Evolutionary conservation across 2,329 filamentous ascomycete genomes (phyloP).

Genomic region (Dendryphion nanum): DNA sequence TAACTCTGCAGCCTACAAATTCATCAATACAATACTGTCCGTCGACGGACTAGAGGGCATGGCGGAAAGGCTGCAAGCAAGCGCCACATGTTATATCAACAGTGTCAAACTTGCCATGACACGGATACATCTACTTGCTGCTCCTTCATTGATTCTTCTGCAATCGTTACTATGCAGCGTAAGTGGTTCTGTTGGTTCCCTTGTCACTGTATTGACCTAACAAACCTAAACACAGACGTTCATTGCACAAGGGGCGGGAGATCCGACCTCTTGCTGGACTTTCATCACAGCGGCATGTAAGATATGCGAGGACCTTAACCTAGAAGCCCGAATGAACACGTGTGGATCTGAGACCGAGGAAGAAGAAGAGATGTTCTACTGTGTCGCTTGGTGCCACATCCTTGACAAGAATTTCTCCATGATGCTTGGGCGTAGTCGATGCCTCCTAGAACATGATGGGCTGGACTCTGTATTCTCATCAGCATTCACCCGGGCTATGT

Average conservation of each 20-base stretch:
- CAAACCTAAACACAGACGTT: slow-evolving; percentile 1
- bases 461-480: slow-evolving; percentile 13
- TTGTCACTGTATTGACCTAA: too few relatives aligned
- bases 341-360: slow-evolving; percentile 11
- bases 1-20: slow-evolving; percentile 17
- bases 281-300: slow-evolving; percentile 19
- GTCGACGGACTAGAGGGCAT: slow-evolving; percentile 8
- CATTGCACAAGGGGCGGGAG: slow-evolving; percentile 17
- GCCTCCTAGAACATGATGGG: slow-evolving; percentile 14
- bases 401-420: slow-evolving; percentile 22
- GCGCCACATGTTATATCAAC: slow-evolving; percentile 10
- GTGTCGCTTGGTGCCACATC: slow-evolving; percentile 21
- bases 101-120: slow-evolving; percentile 15
- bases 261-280: slow-evolving; percentile 17
- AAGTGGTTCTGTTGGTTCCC: too few relatives aligned
- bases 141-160: slow-evolving; percentile 14
- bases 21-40: slow-evolving; percentile 16
- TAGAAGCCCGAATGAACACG: slow-evolving; percentile 11
- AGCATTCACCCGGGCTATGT: slow-evolving; percentile 10
- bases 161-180: slow-evolving; percentile 20
- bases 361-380: slow-evolving; percentile 15
- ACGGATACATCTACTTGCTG: slow-evolving; percentile 15
- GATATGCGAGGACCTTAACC: slow-evolving; percentile 16
- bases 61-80: slow-evolving; percentile 8
- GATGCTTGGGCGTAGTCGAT: slow-evolving; percentile 18